Base-by-base conservation (phyloP, 768 basidiomycete genomes). In the Tephrocybe sp. region DNA sequence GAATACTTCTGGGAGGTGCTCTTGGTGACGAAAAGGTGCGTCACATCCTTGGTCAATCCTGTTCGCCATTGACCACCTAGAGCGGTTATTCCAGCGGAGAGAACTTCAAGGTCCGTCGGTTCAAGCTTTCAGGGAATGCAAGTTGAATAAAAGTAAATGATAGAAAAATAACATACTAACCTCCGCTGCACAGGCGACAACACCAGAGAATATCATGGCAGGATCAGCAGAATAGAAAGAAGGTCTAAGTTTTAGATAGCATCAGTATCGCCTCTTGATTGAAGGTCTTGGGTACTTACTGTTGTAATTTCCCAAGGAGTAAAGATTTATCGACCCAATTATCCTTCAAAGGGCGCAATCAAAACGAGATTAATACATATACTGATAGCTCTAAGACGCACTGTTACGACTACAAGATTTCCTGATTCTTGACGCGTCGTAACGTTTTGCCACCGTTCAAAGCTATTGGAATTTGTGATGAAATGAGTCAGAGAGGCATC, bases 11-110 rank as follows among this genome's bases (percentile, higher is more conserved):
- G 64, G 4, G 81, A 81, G 2, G 71, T 71, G 47, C 73, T 54
- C 44, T 71, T 67, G 27, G 86, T 66, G 25, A 83, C 82, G 57
- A 95, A 88, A 42, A 96, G 77, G 63, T 96, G 94, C 0, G 94
- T 95, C 18, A 92, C 87, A 49, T 96, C 93, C 49, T 79, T 77
- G 0, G 92, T 93, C 41, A 95, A 77, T 8, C 82, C 83, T 0
- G 69, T 68, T 21, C 89, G 79, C 83, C 84, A 91, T 64, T 90
- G 86, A 0, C 94, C 94, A 2, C 94, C 93, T 3, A 90, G 78
- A 0, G 84, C 80, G 1, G 76, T 75, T 24, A 95, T 81, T 0
- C 85, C 89, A 0, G 84, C 86, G 0, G 79, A 77, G 32, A 96
- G 77, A 2, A 86, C 80, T 60, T 89, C 88, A 22, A 82, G 67